Percentiles rank a stretch among this genome's conserved stretches.
phyloP scores from a whole-genome alignment of 768 basidiomycete species.

The Mrakia frigida region DNA sequence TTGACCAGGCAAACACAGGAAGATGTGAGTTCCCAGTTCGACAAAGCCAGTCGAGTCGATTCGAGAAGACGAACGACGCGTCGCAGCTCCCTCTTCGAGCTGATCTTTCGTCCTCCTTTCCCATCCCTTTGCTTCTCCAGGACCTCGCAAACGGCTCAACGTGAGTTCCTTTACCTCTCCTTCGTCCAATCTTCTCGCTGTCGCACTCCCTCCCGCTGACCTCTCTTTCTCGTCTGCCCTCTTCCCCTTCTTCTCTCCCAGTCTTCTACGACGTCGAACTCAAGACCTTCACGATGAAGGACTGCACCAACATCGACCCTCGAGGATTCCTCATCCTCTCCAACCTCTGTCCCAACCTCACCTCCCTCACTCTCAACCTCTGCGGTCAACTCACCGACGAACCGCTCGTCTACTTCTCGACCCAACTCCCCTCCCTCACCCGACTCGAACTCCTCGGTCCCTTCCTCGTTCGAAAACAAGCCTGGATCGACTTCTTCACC shows the following conservation, averaged over 20 bases:
- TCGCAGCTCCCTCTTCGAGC: background rate
- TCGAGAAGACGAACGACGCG: background rate
- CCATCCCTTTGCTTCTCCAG: conserved; percentile 45
- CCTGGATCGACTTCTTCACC: conserved; percentile 72
- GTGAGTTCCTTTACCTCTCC: background rate
- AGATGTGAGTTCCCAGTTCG: conserved; percentile 56
- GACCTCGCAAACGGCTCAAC: conserved; percentile 66
- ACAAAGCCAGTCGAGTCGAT: background rate
- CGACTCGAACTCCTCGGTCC: conserved; percentile 79
- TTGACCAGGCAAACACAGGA: conserved; percentile 56
- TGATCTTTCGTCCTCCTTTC: conserved; percentile 29
- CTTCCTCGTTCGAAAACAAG: conserved; percentile 67
- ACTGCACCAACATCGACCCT: conserved; percentile 74
- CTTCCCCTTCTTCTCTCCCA: background rate
- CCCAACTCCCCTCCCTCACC: conserved; percentile 60
- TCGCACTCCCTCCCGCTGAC: background rate
- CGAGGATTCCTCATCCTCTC: conserved; percentile 65
- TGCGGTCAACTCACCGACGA: conserved; percentile 70
- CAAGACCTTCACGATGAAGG: conserved; percentile 66
- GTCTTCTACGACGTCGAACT: conserved; percentile 77
- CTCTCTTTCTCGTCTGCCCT: background rate
- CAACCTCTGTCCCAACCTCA: conserved; percentile 76
- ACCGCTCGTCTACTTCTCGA: conserved; percentile 50
- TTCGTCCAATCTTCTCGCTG: background rate
- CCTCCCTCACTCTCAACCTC: conserved; percentile 69